Base-by-base conservation (phyloP, 768 basidiomycete species). In the Amanita rubescens region DNA sequence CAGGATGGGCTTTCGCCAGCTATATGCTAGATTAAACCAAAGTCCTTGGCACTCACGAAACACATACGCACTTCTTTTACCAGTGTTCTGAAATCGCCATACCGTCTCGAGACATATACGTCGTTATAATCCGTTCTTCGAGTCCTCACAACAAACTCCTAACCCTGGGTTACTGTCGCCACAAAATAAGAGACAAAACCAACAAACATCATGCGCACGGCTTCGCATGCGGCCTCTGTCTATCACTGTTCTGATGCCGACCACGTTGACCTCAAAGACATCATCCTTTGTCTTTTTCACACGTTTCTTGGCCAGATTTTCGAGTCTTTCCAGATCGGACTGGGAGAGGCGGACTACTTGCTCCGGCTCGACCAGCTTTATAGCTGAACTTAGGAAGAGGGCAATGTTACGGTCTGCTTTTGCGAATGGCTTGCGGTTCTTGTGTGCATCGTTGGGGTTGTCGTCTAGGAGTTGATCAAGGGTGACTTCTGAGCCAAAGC, bases 61-160 rank as follows among this genome's bases (percentile, higher is more conserved):
- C 6, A 44, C 30, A 15, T 19, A 65, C 63, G 65, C 58, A 89
- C 94, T 75, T 96, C 92, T 45, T 84, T 79, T 2, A 85, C 84
- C 15, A 99, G 77, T 2, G 92, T 88, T 64, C 76, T 86, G 67
- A 99, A 99, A 66, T 99, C 96, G 6, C 95, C 95, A 65, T 98
- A 94, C 58, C 96, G 78, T 54, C 96, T 78, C 1, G 92, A 89
- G 4, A 98, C 96, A 67, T 82, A 93, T 1, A 92, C 77, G 58
- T 96, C 94, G 2, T 74, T 77, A 57, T 77, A 76, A 12, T 81
- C 75, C 5, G 82, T 79, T 38, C 93, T 77, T 14, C 85, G 78
- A 0, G 94, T 98, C 27, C 92, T 82, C 27, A 99, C 82, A 60
- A 99, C 84, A 66, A 99, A 99, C 76, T 98, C 96, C 89, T 98